A percentile compares a stretch with the other conserved stretches of the same genome.
phyloP scores from a whole-genome alignment of 2,329 filamentous ascomycete species.

The Zelopaecilomyces penicillatus region DNA sequence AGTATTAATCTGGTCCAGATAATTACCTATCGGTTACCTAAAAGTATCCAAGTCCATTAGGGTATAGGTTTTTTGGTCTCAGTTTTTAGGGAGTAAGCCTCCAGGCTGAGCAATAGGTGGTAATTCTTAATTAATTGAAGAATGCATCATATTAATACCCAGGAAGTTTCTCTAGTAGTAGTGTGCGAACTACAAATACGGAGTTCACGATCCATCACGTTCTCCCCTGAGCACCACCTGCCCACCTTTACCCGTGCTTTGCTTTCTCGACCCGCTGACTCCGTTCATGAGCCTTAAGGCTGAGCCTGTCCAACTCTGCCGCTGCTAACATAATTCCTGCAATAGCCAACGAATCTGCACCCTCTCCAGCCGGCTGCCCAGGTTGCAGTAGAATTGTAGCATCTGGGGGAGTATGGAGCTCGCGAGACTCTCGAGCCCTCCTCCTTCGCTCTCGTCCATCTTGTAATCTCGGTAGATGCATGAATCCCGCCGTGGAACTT shows the following conservation, averaged over 20 bases:
- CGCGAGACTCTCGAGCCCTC: slow-evolving; percentile 21
- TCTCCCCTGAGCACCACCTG: slow-evolving; percentile 12
- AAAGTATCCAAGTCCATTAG: no score
- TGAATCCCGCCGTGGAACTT: slow-evolving; percentile 7
- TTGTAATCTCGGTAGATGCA: slow-evolving; percentile 9
- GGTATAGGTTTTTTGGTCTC: no score
- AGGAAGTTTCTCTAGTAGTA: no score
- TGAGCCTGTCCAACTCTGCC: slow-evolving; percentile 25
- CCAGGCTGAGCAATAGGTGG: no score
- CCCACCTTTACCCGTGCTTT: background rate
- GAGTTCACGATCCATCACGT: no score
- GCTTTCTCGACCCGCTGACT: no score
- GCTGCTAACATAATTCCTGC: slow-evolving; percentile 20
- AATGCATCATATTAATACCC: no score
- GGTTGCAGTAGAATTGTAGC: slow-evolving; percentile 11
- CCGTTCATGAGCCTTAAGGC: slow-evolving; percentile 15
- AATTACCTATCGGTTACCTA: no score
- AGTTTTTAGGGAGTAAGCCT: no score
- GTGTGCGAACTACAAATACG: no score
- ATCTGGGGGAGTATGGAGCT: slow-evolving; percentile 16
- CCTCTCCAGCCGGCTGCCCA: slow-evolving; percentile 13
- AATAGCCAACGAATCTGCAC: slow-evolving; percentile 17
- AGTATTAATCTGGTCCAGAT: no score
- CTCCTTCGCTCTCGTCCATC: slow-evolving; percentile 22
- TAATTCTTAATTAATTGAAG: no score